Percentiles rank a stretch among this genome's conserved stretches.
Evolutionary conservation across 1,284 basidiomycete genomes (phyloP).

Genomic region (Ustilago curta): DNA sequence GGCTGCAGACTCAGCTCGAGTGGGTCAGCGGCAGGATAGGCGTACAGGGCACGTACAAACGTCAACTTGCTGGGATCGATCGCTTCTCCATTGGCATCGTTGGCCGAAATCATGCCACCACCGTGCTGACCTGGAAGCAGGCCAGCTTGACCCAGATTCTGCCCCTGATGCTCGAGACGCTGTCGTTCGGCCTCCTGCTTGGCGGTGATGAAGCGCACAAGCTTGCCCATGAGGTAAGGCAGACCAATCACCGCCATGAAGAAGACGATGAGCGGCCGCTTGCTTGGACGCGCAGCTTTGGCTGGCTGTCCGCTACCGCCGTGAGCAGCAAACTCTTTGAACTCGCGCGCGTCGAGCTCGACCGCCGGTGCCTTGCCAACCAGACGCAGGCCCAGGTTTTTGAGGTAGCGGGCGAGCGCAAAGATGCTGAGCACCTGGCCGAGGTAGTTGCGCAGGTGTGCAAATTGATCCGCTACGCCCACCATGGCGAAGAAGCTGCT

Average conservation of each 20-base stretch:
- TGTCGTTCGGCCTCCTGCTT: conserved; percentile 72
- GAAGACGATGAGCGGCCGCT: conserved; percentile 93
- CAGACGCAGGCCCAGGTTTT: conserved; percentile 67
- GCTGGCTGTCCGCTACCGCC: conserved; percentile 38
- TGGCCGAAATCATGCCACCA: conserved; percentile 51
- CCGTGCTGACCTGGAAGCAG: conserved; percentile 77
- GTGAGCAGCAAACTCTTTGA: conserved; percentile 64
- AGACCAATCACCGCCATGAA: conserved; percentile 94
- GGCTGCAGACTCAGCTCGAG: conserved; percentile 85
- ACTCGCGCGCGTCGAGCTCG: conserved; percentile 63
- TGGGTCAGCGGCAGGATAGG: conserved; percentile 75
- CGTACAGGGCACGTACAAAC: conserved; percentile 87
- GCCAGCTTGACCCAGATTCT: conserved; percentile 67
- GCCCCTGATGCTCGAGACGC: conserved; percentile 67
- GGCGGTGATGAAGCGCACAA: conserved; percentile 82
- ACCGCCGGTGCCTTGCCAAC: conserved; percentile 58
- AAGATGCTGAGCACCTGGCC: conserved; percentile 88
- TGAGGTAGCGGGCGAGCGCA: conserved; percentile 88
- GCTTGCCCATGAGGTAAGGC: conserved; percentile 91
- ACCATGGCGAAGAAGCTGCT: conserved; percentile 99
- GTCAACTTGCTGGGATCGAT: conserved; percentile 76
- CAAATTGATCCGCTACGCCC: conserved; percentile 94
- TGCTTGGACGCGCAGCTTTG: conserved; percentile 72
- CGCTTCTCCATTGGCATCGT: conserved; percentile 59
- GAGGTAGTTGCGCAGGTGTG: conserved; percentile 87